Conservation (phyloP, 106 monocot genomes). For the Allium sativum region DNA sequence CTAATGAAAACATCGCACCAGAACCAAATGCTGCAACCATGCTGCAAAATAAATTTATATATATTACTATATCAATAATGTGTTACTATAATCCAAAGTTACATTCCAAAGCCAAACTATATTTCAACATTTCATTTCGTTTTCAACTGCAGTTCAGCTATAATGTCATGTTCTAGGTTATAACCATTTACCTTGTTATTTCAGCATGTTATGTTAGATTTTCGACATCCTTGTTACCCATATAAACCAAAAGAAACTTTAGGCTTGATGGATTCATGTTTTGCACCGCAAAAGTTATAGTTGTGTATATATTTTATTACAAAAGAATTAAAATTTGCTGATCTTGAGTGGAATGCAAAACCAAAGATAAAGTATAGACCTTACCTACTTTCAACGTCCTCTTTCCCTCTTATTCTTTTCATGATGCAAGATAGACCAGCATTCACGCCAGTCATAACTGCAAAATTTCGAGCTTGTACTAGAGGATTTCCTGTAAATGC, state of each 20-base stretch:
- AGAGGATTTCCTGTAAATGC: constrained; percentile 47
- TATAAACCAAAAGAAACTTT: too few species aligned
- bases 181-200: too few species aligned
- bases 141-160: too few species aligned
- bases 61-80: not conserved
- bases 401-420: constrained; percentile 58
- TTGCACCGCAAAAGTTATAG: too few species aligned
- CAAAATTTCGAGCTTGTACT: constrained; percentile 58
- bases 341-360: too few species aligned
- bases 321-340: too few species aligned
- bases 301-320: too few species aligned
- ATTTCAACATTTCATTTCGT: not conserved
- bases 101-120: not conserved
- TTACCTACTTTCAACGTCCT: constrained; percentile 55
- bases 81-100: too few species aligned
- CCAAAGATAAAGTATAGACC: not conserved
- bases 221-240: too few species aligned
- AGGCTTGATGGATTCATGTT: too few species aligned
- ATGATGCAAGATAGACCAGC: constrained; percentile 53
- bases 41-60: constrained; percentile 16
- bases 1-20: constrained; percentile 49
- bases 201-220: too few species aligned
- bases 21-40: constrained; percentile 64
- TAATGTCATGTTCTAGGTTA: too few species aligned
- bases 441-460: constrained; percentile 57